A percentile compares a stretch with the other conserved stretches of the same genome.
phyloP scores from a whole-genome alignment of 371 early-diverging fungal genomes.

The Conidiobolus coronatus region DNA sequence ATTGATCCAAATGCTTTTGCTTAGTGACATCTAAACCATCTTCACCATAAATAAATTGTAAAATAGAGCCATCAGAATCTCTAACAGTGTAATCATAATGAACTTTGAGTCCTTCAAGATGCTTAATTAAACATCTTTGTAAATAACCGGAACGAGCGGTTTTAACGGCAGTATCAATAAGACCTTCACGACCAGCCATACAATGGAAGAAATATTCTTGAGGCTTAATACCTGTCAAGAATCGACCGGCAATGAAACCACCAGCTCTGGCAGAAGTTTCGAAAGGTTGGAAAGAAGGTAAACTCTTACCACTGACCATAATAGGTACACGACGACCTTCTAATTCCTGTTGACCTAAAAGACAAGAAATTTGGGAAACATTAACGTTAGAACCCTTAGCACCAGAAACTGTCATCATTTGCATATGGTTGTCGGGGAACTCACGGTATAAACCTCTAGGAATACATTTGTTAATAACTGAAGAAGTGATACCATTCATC shows the following conservation, averaged over 20 bases:
- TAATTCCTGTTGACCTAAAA: constrained; percentile 98
- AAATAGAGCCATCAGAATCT: constrained; percentile 77
- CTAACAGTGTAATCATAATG: constrained; percentile 96
- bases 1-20: constrained; percentile 69
- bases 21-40: constrained; percentile 97
- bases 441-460: constrained; percentile 45
- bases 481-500: constrained; percentile 63
- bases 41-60: constrained; percentile 99
- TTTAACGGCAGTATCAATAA: constrained; percentile 99
- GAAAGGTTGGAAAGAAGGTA: constrained; percentile 86
- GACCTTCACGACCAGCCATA: constrained; percentile 99
- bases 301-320: constrained; percentile 92
- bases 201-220: constrained; percentile 84
- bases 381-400: constrained; percentile 98
- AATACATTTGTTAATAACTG: constrained; percentile 57
- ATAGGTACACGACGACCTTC: constrained; percentile 98
- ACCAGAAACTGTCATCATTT: constrained; percentile 95
- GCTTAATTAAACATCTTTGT: constrained; percentile 99
- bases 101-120: constrained; percentile 90
- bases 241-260: constrained; percentile 96
- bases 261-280: constrained; percentile 84
- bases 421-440: constrained; percentile 97
- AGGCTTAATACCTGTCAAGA: constrained; percentile 98
- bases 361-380: constrained; percentile 94
- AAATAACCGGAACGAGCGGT: constrained; percentile 98